Percentiles rank a stretch among this genome's conserved stretches.
Evolutionary conservation across 495 filamentous ascomycete species (phyloP).

Genomic region (Aspergillus conjunctus): DNA sequence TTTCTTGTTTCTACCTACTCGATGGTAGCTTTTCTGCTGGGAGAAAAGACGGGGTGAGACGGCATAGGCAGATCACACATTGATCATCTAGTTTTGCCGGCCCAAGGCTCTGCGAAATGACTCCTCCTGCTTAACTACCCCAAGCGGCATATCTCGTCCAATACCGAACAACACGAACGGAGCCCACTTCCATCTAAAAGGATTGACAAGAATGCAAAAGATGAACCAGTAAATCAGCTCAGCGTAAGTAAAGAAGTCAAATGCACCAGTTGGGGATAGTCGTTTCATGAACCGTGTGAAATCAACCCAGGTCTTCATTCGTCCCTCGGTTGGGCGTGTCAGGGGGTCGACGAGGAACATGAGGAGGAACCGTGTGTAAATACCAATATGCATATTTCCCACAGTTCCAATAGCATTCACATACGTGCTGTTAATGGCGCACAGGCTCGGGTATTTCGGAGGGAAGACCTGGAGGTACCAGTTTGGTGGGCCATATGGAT

Average conservation of each 20-base stretch:
- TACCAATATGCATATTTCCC: conserved; percentile 86
- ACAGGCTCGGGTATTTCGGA: conserved; percentile 59
- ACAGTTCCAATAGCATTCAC: conserved; percentile 77
- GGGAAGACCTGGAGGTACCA: conserved; percentile 90
- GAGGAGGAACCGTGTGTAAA: conserved; percentile 80
- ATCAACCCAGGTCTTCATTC: conserved; percentile 87
- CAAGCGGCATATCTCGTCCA: conserved; percentile 63
- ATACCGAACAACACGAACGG: conserved; percentile 80
- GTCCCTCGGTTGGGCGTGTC: conserved; percentile 65
- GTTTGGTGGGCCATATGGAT: conserved; percentile 75
- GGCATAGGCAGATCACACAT: not conserved
- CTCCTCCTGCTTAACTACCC: conserved; percentile 67
- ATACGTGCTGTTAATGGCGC: conserved; percentile 83
- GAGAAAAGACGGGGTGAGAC: not conserved
- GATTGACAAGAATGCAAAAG: conserved; percentile 76
- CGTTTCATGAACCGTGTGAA: conserved; percentile 76
- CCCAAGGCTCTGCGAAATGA: conserved; percentile 35
- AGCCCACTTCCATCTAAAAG: conserved; percentile 76
- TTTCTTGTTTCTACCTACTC: too few species aligned
- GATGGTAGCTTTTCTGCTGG: not conserved
- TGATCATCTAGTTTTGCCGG: conserved; percentile 28
- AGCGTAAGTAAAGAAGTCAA: conserved; percentile 87
- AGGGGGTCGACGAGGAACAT: conserved; percentile 84
- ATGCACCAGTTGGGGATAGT: conserved; percentile 67
- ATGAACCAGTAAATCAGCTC: conserved; percentile 85